Evolutionary conservation across 2,329 filamentous ascomycete species (phyloP), one percentile per base, ranked within the genome.

Genomic region (Clarireedia homoeocarpa): DNA sequence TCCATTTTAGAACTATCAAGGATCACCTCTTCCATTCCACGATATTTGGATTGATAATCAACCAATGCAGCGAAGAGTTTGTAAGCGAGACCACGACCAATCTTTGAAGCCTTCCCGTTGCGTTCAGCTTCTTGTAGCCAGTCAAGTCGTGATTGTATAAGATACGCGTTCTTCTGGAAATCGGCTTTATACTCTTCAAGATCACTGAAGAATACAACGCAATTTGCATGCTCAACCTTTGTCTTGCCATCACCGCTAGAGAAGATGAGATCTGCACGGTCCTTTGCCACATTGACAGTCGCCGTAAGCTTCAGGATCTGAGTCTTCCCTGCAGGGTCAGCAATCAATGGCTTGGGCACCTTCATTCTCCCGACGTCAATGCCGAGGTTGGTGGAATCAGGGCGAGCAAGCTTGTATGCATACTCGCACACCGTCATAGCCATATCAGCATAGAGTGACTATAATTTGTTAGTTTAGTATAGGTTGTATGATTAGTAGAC

Each of bases 291-390:
- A 62, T 88, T 77, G 45, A 79, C 79, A n/a, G 75, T 81, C 55
- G 79, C 80, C 50, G 79, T 77, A 61, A 86, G 74, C 63, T 81
- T 78, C 30, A 88, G 71, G 49, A 55, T n/a, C 44, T 55, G 53
- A 17, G 26, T 26, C 38, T 55, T 55, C 48, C 72, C 71, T 40
- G 38, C 30, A 39, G 46, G 49, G 27, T 55, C 57, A 62, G 76
- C 77, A 60, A 90, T 86, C 58, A 91, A 74, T 26, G 85, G 82
- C 76, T 88, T 87, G 49, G 77, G 77, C 1, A 88, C 84, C 66
- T 85, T 81, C 74, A 89, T 82, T 50, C 82, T 74, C 61, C 76
- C 76, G 14, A 89, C 80, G 59, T 88, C 86, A 10, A 59, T 53
- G 76, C 67, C 38, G 74, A 74, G 7, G 74, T 73, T 23, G 63